These are phyloP conservation scores for Diaporthe sp. DNA, from an alignment of 2,329 filamentous ascomycete genomes.

Conservation along the genomic window DNA sequence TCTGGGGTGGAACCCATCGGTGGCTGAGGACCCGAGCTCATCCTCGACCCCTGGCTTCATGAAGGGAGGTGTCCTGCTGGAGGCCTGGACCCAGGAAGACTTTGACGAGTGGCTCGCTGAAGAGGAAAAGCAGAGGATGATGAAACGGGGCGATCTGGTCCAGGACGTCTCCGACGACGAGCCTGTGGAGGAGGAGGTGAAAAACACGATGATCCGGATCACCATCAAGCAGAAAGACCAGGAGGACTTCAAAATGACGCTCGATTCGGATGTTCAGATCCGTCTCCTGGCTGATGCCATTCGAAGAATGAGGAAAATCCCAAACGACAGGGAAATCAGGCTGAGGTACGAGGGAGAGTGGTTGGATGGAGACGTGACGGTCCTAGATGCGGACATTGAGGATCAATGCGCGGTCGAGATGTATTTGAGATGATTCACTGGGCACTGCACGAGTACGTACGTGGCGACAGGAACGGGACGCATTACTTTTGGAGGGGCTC, in stretches of 20 bases:
- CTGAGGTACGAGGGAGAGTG: slow-evolving; percentile 83
- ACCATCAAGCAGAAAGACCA: slow-evolving; percentile 67
- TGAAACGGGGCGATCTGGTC: slow-evolving; percentile 57
- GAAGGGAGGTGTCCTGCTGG: slow-evolving; percentile 75
- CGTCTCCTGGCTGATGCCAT: slow-evolving; percentile 75
- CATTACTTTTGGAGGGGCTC: not conserved
- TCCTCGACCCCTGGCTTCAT: slow-evolving; percentile 58
- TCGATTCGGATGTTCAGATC: slow-evolving; percentile 69
- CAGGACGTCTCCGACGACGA: slow-evolving; percentile 35
- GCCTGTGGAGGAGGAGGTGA: slow-evolving; percentile 42
- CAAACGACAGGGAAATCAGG: slow-evolving; percentile 66
- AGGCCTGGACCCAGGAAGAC: slow-evolving; percentile 80
- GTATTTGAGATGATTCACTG: slow-evolving; percentile 65
- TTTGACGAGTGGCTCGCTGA: slow-evolving; percentile 65
- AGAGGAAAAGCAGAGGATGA: slow-evolving; percentile 62
- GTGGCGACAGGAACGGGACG: not conserved
- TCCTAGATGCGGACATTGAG: slow-evolving; percentile 79
- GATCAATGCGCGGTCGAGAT: slow-evolving; percentile 85
- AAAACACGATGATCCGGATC: slow-evolving; percentile 59
- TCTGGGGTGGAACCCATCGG: slow-evolving; percentile 70
- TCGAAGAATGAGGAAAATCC: slow-evolving; percentile 66
- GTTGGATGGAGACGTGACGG: slow-evolving; percentile 70
- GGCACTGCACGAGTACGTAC: not conserved
- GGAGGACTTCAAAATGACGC: slow-evolving; percentile 65
- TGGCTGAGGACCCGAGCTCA: slow-evolving; percentile 58